Evolutionary conservation across 495 filamentous ascomycete genomes (phyloP).

Genomic region (Penicillium cinerascens): DNA sequence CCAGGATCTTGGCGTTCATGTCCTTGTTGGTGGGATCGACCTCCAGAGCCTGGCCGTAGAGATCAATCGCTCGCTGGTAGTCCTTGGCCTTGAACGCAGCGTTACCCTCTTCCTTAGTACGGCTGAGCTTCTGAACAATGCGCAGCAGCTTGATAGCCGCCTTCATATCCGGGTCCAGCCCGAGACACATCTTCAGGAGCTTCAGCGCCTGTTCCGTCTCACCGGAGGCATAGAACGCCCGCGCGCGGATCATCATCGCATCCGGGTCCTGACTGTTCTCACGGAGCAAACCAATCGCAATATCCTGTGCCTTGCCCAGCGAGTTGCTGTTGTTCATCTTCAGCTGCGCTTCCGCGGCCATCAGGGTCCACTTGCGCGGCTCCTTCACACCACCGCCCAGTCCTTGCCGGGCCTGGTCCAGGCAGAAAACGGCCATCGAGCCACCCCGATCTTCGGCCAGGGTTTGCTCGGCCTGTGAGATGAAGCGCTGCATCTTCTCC

Average conservation of each 20-base stretch:
- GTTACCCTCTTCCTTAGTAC: constrained; percentile 94
- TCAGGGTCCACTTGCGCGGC: constrained; percentile 88
- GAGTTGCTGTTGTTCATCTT: constrained; percentile 90
- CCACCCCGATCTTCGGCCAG: constrained; percentile 67
- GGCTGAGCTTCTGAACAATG: constrained; percentile 84
- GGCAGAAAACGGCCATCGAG: constrained; percentile 87
- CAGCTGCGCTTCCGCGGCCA: constrained; percentile 90
- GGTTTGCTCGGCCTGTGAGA: constrained; percentile 75
- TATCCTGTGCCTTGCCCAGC: constrained; percentile 84
- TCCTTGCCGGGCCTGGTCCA: constrained; percentile 80
- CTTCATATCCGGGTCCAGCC: constrained; percentile 88
- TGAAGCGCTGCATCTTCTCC: constrained; percentile 76
- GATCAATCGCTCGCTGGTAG: constrained; percentile 74
- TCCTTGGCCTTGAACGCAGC: constrained; percentile 78
- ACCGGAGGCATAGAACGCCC: constrained; percentile 82
- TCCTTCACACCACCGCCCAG: constrained; percentile 68
- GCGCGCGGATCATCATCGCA: constrained; percentile 83
- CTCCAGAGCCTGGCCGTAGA: constrained; percentile 78
- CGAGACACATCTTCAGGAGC: constrained; percentile 84
- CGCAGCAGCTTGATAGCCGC: constrained; percentile 78
- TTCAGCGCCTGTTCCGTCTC: constrained; percentile 95
- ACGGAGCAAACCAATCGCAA: constrained; percentile 81
- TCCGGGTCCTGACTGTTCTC: constrained; percentile 89
- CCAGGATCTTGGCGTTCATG: constrained; percentile 88
- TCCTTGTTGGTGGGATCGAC: constrained; percentile 89